Percentiles rank a stretch among this genome's conserved stretches.
Conservation (phyloP, 1,284 basidiomycete species). For the Boletus nobilissimus region DNA sequence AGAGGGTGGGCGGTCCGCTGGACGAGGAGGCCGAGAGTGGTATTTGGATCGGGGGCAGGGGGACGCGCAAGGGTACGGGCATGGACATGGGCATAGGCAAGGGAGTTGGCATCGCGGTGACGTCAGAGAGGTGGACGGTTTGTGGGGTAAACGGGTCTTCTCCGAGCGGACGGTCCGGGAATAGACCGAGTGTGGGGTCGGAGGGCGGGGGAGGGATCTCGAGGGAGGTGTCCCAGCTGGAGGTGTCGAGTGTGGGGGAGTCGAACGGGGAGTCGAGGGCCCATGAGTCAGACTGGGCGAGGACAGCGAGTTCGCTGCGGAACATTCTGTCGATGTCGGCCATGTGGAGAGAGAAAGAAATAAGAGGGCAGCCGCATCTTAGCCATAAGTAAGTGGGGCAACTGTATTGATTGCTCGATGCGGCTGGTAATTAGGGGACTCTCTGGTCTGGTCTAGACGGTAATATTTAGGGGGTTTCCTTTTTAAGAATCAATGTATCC, state of each 20-base stretch:
- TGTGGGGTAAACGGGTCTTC: neutral
- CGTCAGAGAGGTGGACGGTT: constrained; percentile 41
- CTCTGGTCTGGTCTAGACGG: constrained; percentile 21
- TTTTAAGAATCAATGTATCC: constrained; percentile 9
- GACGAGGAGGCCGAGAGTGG: constrained; percentile 18
- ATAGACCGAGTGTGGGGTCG: constrained; percentile 18
- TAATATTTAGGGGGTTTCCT: constrained; percentile 30
- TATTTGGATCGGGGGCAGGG: constrained; percentile 15
- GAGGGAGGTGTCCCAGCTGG: neutral
- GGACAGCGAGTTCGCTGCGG: constrained; percentile 32
- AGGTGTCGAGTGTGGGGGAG: neutral
- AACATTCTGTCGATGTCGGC: constrained; percentile 42
- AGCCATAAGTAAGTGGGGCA: constrained; percentile 24
- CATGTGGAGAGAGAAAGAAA: constrained; percentile 22
- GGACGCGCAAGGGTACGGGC: neutral
- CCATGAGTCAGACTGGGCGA: constrained; percentile 27
- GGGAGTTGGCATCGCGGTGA: constrained; percentile 8
- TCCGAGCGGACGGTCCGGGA: constrained; percentile 22
- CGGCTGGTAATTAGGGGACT: constrained; percentile 24
- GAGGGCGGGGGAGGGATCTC: neutral
- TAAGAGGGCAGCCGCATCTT: constrained; percentile 31
- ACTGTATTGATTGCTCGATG: constrained; percentile 32
- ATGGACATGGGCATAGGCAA: neutral
- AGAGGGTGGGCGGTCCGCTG: neutral
- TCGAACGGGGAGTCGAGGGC: neutral